Evolutionary conservation across 2,329 filamentous ascomycete species (phyloP).

Genomic region (Nigrospora sphaerica): DNA sequence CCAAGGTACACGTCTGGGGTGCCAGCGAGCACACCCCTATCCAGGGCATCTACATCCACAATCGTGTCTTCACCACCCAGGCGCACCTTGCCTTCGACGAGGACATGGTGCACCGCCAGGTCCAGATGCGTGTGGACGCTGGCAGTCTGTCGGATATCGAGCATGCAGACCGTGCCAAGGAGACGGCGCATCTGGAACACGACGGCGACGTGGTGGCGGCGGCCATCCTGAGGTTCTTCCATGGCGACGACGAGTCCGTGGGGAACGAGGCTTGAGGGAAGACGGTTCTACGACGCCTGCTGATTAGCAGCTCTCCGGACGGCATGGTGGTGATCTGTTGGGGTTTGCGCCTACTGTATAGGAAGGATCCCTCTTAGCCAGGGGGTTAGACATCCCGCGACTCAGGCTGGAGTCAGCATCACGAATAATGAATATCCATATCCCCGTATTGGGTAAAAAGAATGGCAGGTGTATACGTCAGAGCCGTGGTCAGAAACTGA

Average conservation of each 20-base stretch:
- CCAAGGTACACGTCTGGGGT: slow-evolving; percentile 50
- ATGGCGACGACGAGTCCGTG: slow-evolving; percentile 37
- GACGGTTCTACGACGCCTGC: no score
- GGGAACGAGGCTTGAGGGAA: neutral
- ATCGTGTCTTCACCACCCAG: slow-evolving; percentile 64
- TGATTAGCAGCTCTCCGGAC: no score
- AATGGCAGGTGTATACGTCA: no score
- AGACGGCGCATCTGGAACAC: slow-evolving; percentile 54
- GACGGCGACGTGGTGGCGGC: slow-evolving; percentile 62
- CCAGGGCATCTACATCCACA: slow-evolving; percentile 66
- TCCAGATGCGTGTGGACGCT: slow-evolving; percentile 50
- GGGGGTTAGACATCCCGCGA: no score
- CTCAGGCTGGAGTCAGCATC: no score
- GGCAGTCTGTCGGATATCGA: slow-evolving; percentile 57
- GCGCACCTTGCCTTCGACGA: slow-evolving; percentile 72
- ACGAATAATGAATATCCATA: no score
- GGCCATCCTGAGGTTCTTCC: slow-evolving; percentile 57
- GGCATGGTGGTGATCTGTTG: no score
- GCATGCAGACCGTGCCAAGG: slow-evolving; percentile 54
- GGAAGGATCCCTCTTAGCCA: no score
- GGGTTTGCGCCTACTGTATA: no score
- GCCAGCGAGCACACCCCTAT: slow-evolving; percentile 58
- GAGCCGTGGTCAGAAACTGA: no score
- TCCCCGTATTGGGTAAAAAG: no score
- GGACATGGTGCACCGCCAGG: slow-evolving; percentile 59